phyloP scores from a whole-genome alignment of 345 rosid genomes.

The Rhodamnia argentea region DNA sequence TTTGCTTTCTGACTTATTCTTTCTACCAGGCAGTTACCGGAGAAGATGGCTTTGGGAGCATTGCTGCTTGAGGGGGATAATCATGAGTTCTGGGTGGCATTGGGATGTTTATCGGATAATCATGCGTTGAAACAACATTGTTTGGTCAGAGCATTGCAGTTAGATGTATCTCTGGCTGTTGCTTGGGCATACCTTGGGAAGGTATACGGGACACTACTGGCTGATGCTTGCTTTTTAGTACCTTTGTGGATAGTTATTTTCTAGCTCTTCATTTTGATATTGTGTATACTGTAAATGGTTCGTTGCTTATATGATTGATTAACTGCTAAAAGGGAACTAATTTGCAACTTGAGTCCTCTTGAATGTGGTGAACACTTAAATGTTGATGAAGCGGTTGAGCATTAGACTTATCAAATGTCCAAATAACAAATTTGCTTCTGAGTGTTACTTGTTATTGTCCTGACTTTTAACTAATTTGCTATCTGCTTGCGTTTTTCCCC shows the following conservation, averaged over 20 bases:
- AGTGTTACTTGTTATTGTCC: neutral
- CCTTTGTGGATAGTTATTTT: neutral
- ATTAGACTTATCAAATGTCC: neutral
- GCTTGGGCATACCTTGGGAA: constrained; percentile 95
- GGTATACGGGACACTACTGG: constrained; percentile 28
- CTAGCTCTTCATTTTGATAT: neutral
- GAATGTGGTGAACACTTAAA: neutral
- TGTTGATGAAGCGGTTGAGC: neutral
- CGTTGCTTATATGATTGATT: neutral
- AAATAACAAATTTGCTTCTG: neutral
- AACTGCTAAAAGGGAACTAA: neutral
- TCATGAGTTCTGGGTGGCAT: constrained; percentile 73
- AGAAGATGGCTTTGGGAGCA: constrained; percentile 90
- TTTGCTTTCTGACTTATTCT: constrained; percentile 7
- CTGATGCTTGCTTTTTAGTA: neutral
- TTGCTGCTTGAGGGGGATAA: constrained; percentile 77
- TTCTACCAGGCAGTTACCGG: constrained; percentile 73
- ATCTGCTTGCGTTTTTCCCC: neutral
- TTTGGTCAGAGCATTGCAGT: constrained; percentile 77
- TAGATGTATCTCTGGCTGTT: constrained; percentile 72
- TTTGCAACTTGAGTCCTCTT: neutral
- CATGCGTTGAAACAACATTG: constrained; percentile 77
- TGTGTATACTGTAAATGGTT: neutral
- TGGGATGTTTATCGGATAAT: constrained; percentile 67
- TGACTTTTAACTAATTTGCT: neutral